A percentile compares a stretch with the other conserved stretches of the same genome.
Conservation (phyloP, 495 filamentous ascomycete genomes). For the Podospora anserina region DNA sequence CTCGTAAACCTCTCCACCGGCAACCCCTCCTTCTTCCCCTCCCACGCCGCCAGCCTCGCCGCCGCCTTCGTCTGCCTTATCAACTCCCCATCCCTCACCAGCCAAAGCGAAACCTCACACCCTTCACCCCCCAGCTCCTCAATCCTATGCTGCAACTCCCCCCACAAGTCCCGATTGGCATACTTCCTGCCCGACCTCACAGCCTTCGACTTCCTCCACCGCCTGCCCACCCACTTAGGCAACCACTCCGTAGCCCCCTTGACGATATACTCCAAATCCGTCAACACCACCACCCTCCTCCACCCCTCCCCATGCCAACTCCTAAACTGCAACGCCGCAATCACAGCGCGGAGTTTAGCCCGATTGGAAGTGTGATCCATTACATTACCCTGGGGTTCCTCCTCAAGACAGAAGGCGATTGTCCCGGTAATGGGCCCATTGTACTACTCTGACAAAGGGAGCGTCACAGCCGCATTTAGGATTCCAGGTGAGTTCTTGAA, state of each 20-base stretch:
- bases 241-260: conserved; percentile 43
- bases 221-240: conserved; percentile 39
- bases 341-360: conserved; percentile 46
- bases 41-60: conserved; percentile 24
- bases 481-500: conserved; percentile 25
- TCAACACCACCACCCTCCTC: conserved; percentile 43
- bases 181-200: conserved; percentile 6
- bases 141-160: conserved; percentile 36
- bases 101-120: conserved; percentile 36
- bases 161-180: conserved; percentile 46
- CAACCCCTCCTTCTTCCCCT: conserved; percentile 7
- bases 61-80: conserved; percentile 29
- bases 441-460: conserved; percentile 19
- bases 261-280: conserved; percentile 48
- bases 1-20: conserved; percentile 25
- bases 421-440: conserved; percentile 13
- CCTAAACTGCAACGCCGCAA: conserved; percentile 40
- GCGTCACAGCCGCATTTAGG: background rate
- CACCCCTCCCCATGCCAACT: conserved; percentile 42
- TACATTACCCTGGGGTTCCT: conserved; percentile 23
- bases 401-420: conserved; percentile 34
- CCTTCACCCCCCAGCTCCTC: conserved; percentile 23
- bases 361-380: conserved; percentile 39
- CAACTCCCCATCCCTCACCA: conserved; percentile 23
- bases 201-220: conserved; percentile 32